Conservation (phyloP, 306 rosid species). For the Cotoneaster glaucophyllus region DNA sequence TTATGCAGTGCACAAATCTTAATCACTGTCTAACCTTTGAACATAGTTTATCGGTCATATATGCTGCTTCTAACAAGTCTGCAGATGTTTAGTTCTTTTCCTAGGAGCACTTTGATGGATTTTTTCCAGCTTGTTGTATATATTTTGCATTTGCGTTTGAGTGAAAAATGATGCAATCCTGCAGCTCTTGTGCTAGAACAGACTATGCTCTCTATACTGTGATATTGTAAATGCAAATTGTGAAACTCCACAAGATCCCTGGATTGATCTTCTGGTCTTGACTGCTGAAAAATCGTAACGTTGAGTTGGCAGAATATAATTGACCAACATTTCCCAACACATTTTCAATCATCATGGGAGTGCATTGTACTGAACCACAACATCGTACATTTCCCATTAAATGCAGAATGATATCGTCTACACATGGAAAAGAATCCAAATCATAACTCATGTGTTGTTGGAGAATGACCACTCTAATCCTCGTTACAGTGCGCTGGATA, state of each 20-base stretch:
- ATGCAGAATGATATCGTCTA: not conserved
- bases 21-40: not conserved
- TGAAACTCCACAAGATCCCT: constrained; percentile 54
- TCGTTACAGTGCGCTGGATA: not conserved
- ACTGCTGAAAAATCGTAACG: constrained; percentile 30
- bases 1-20: not conserved
- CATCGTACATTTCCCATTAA: not conserved
- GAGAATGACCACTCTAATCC: not conserved
- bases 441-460: not conserved
- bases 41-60: not conserved
- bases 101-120: not conserved
- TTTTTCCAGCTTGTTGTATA: not conserved
- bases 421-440: not conserved
- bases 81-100: not conserved
- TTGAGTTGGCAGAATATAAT: not conserved
- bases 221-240: constrained; percentile 45
- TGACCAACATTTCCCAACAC: constrained; percentile 59
- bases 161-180: not conserved
- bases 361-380: not conserved
- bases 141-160: not conserved
- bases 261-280: constrained; percentile 83
- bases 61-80: not conserved
- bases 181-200: not conserved
- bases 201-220: not conserved
- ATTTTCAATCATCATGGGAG: not conserved